Evolutionary conservation across 2,329 filamentous ascomycete species (phyloP).

Genomic region (Kalmusia sp.): DNA sequence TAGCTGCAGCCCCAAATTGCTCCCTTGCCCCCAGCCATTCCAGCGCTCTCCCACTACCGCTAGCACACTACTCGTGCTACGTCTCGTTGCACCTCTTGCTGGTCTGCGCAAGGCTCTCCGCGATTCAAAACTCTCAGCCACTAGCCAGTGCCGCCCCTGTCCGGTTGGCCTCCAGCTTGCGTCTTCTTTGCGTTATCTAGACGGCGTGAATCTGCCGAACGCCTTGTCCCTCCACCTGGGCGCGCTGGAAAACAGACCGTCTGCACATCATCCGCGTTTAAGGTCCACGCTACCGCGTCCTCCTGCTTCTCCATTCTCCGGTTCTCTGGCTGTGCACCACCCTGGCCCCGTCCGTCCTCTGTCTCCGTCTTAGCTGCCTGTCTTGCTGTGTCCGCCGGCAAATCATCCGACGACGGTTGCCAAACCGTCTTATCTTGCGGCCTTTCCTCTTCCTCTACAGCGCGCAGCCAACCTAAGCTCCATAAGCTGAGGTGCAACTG

Average conservation of each 20-base stretch:
- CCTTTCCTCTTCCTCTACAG: constrained; percentile 51
- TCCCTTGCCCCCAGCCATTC: constrained; percentile 18
- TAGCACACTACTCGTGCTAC: constrained; percentile 45
- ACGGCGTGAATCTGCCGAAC: constrained; percentile 51
- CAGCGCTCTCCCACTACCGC: constrained; percentile 37
- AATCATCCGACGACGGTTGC: constrained; percentile 46
- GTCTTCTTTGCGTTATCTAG: constrained; percentile 48
- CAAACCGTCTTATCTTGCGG: constrained; percentile 57
- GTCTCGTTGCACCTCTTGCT: constrained; percentile 42
- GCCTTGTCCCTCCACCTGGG: constrained; percentile 45
- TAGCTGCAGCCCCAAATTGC: constrained; percentile 43
- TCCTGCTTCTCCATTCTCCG: constrained; percentile 43
- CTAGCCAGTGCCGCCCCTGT: constrained; percentile 31
- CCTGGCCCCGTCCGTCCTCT: constrained; percentile 38
- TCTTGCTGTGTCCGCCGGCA: constrained; percentile 43
- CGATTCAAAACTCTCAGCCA: constrained; percentile 40
- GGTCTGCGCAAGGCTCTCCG: constrained; percentile 42
- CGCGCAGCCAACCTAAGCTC: constrained; percentile 50
- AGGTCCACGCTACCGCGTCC: constrained; percentile 51
- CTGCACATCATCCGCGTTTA: constrained; percentile 59
- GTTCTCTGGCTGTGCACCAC: constrained; percentile 44
- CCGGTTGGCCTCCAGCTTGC: constrained; percentile 41
- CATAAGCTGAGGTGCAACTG: constrained; percentile 41
- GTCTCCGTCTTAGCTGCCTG: constrained; percentile 38
- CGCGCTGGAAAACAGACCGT: constrained; percentile 47